These are phyloP conservation scores for Perilla frutescens DNA, from an alignment of 257 asterid species.

Conservation along the genomic window DNA sequence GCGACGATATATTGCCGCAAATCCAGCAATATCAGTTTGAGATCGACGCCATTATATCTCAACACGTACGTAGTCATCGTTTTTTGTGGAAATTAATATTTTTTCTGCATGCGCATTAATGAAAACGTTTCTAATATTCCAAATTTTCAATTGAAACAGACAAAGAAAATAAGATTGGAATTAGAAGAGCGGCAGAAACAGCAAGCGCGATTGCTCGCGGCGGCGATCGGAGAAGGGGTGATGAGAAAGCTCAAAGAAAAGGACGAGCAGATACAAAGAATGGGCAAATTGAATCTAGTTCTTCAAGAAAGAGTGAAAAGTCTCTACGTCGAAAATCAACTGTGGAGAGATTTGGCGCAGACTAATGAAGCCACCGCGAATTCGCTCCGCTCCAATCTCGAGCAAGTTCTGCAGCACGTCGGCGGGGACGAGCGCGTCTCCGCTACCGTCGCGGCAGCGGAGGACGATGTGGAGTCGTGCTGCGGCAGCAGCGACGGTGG, in stretches of 20 bases:
- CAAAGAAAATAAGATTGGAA: constrained; percentile 58
- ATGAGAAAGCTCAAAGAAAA: constrained; percentile 61
- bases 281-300: constrained; percentile 59
- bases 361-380: constrained; percentile 78
- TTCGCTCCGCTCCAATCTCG: constrained; percentile 64
- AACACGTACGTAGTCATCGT: constrained; percentile 51
- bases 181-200: constrained; percentile 75
- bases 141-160: constrained; percentile 12
- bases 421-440: constrained; percentile 41
- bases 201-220: constrained; percentile 49
- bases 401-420: constrained; percentile 63
- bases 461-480: constrained; percentile 71
- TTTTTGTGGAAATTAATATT: no score
- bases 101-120: not conserved
- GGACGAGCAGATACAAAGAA: constrained; percentile 70
- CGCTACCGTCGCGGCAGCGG: constrained; percentile 41
- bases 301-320: constrained; percentile 66
- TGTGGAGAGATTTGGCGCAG: constrained; percentile 77
- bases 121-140: not conserved
- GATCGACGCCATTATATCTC: constrained; percentile 64
- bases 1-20: constrained; percentile 53
- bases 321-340: constrained; percentile 64
- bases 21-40: constrained; percentile 64
- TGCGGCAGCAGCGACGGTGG: constrained; percentile 65
- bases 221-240: constrained; percentile 62